A percentile compares a stretch with the other conserved stretches of the same genome.
These are phyloP conservation scores for Flaveria linearis DNA, from an alignment of 129 eudicot species.

Conservation along the genomic window DNA sequence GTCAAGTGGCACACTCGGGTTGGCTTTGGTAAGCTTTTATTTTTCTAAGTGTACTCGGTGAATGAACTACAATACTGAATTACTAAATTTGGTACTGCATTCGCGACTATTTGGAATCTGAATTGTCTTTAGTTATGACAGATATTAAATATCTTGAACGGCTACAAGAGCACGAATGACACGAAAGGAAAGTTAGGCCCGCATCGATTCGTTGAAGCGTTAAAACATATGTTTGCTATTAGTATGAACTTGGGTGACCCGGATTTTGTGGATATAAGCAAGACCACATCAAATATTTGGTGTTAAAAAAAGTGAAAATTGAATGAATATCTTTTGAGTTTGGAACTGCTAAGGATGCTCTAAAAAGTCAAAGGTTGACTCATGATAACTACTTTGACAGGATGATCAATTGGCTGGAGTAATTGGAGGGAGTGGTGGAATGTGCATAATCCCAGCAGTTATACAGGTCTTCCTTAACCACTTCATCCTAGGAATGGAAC, in stretches of 20 bases:
- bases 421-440: constrained; percentile 95
- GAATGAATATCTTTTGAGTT: neutral
- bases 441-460: constrained; percentile 80
- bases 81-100: neutral
- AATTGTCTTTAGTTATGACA: constrained; percentile 19
- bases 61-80: neutral
- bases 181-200: constrained; percentile 65
- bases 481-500: constrained; percentile 78
- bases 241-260: constrained; percentile 97
- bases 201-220: constrained; percentile 73
- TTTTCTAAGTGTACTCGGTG: neutral
- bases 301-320: neutral
- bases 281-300: constrained; percentile 41
- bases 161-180: constrained; percentile 44
- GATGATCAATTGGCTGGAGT: constrained; percentile 86
- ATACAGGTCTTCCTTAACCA: constrained; percentile 87
- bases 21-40: constrained; percentile 58
- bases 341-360: neutral
- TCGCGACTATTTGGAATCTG: neutral
- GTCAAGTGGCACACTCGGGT: constrained; percentile 88
- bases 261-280: constrained; percentile 58
- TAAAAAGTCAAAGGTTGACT: constrained; percentile 12
- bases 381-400: constrained; percentile 34
- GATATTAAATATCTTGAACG: constrained; percentile 70
- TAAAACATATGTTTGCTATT: constrained; percentile 87